Percentiles rank a stretch among this genome's conserved stretches.
Evolutionary conservation across 768 basidiomycete species (phyloP).

Genomic region (Russula lepida): DNA sequence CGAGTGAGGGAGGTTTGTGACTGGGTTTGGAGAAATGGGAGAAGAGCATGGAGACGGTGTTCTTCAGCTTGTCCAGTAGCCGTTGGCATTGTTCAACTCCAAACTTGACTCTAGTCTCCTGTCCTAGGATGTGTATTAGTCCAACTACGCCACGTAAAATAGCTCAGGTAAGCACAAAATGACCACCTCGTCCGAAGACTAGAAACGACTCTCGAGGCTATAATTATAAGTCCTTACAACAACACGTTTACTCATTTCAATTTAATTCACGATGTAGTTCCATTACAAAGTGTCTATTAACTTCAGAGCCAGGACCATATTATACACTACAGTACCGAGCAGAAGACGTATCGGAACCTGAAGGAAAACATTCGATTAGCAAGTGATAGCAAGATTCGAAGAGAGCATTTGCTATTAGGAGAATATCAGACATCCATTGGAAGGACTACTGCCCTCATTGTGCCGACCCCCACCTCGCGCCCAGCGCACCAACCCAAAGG

Average conservation of each 20-base stretch:
- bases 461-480: conserved; percentile 63
- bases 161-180: too few species aligned
- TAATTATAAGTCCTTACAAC: background rate
- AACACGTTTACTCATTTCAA: background rate
- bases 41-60: conserved; percentile 43
- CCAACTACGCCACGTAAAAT: too few species aligned
- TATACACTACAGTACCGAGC: background rate
- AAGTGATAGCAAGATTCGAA: background rate
- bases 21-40: conserved; percentile 76
- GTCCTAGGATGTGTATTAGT: background rate
- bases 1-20: conserved; percentile 69
- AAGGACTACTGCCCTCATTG: conserved; percentile 62
- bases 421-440: conserved; percentile 86
- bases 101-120: background rate
- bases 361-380: background rate
- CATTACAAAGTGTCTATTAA: too few species aligned
- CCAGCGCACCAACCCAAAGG: conserved; percentile 50
- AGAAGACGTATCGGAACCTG: background rate
- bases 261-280: background rate
- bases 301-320: background rate
- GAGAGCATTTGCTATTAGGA: conserved; percentile 20
- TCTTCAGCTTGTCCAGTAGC: conserved; percentile 10
- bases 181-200: too few species aligned
- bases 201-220: background rate
- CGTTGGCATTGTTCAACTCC: conserved; percentile 11